Evolutionary conservation across 257 asterid genomes (phyloP), one percentile per base, ranked within the genome.

Genomic region (Solanum bulbocastanum): DNA sequence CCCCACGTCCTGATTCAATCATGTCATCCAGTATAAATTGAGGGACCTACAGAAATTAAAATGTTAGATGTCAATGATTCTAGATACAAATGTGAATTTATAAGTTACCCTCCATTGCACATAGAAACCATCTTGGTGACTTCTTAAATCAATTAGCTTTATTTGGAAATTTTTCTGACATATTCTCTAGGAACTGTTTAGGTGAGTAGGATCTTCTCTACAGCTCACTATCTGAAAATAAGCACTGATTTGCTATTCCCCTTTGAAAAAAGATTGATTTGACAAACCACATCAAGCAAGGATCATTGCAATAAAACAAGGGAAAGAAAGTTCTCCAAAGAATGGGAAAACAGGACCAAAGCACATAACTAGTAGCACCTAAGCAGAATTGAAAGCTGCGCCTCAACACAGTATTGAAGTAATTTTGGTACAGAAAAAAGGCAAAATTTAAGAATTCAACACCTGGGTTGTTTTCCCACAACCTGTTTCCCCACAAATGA

Each of bases 381-480:
- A 81, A 30, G 49, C 68, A 46, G n/a, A 42, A 78, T 39, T 30
- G 44, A 82, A 49, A 82, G 44, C 85, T 49, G 85, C 44, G 22
- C 30, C 7, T 5, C 10, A 20, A 18, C 44, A 32, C 69, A 49
- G 42, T 30, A 49, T 82, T 49, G 68, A 46, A 82, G 85, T 82
- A 30, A 82, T 49, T 56, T 82, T 49, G 85, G 85, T 30, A 49
- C 66, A 81, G 13, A 49, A 15, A 46, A 46, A 82, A 30, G 87
- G 81, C 18, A 88, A 73, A 89, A 22, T 65, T 46, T 73, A 86
- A 8, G 76, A 82, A 87, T 83, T 60, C 86, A 88, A 87, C 84
- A 97, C 99, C 99, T 97, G 99, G 87, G 99, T 97, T 87, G 98
- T 97, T 93, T 97, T 97, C 82, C 99, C 99, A 87, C 98, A 97